Evolutionary conservation across 169 alveolate species (phyloP).

Genomic region (Perkinsus olseni): DNA sequence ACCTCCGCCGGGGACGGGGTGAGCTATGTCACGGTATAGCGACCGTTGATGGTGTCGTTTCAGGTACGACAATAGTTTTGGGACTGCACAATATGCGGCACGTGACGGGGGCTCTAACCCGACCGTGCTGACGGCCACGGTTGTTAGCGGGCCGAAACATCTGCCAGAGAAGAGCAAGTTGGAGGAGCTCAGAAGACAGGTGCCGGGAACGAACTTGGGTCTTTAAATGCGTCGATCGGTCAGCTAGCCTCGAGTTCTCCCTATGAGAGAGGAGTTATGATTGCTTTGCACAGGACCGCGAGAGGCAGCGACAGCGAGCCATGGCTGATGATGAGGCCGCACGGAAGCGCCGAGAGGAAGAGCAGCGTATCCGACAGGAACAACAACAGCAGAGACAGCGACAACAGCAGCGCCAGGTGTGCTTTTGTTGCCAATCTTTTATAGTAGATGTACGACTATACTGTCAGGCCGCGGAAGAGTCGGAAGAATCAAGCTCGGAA

Average conservation of each 20-base stretch:
- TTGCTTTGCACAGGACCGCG: background rate
- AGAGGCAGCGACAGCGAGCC: background rate
- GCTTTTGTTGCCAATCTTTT: no score
- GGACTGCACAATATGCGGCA: background rate
- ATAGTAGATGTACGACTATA: background rate
- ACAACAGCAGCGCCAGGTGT: background rate
- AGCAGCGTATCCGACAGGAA: background rate
- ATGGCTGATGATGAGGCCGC: background rate
- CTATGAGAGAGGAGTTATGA: background rate
- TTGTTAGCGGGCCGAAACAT: background rate
- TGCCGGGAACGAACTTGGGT: no score
- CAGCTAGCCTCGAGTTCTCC: no score
- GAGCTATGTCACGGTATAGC: background rate
- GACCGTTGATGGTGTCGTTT: no score
- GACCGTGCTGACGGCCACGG: background rate
- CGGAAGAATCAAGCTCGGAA: background rate
- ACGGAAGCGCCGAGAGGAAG: background rate
- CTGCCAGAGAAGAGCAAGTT: background rate
- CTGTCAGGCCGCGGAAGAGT: background rate
- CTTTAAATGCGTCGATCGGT: no score
- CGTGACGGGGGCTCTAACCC: background rate
- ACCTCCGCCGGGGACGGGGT: conserved; percentile 9
- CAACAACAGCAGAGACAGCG: background rate
- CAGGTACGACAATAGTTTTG: background rate
- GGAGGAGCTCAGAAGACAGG: background rate